Conservation (phyloP, 2,329 filamentous ascomycete species). For the Phyllosticta citribraziliensis region DNA sequence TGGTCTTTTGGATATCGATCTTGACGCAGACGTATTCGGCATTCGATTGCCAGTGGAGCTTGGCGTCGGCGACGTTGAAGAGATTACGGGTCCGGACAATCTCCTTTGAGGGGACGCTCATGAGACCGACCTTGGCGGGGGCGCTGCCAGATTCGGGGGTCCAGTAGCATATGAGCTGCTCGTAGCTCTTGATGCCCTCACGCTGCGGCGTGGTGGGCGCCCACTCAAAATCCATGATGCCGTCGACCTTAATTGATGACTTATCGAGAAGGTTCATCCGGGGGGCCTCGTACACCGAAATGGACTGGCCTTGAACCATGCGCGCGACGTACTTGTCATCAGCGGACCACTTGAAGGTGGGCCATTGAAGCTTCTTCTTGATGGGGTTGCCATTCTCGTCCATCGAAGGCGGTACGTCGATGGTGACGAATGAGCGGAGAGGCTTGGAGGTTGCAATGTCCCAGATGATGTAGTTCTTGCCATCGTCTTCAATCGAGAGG, state of each 20-base stretch:
- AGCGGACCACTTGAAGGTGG: conserved; percentile 97
- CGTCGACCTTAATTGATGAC: conserved; percentile 89
- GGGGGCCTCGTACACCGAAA: conserved; percentile 83
- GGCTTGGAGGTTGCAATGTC: conserved; percentile 84
- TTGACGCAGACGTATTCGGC: conserved; percentile 93
- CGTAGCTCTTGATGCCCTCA: conserved; percentile 80
- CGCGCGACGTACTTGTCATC: conserved; percentile 96
- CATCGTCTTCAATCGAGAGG: conserved; percentile 71
- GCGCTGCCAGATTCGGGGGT: conserved; percentile 97
- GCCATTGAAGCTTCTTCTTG: conserved; percentile 95
- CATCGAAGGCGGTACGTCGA: conserved; percentile 59
- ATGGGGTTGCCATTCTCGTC: conserved; percentile 54
- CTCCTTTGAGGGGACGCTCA: conserved; percentile 93
- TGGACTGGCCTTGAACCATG: conserved; percentile 76
- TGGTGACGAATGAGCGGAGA: conserved; percentile 83
- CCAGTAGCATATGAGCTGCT: conserved; percentile 98
- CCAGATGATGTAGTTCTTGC: conserved; percentile 99
- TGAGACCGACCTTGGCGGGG: conserved; percentile 90
- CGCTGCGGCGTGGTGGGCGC: conserved; percentile 72
- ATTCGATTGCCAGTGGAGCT: conserved; percentile 98
- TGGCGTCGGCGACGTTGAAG: conserved; percentile 95
- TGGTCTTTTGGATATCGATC: conserved; percentile 86
- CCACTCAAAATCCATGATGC: conserved; percentile 97
- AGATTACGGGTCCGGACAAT: conserved; percentile 90
- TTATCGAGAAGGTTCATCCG: conserved; percentile 86